These are phyloP conservation scores for Candida pseudofarinosa DNA, from an alignment of 805 yeast genomes.

Conservation along the genomic window DNA sequence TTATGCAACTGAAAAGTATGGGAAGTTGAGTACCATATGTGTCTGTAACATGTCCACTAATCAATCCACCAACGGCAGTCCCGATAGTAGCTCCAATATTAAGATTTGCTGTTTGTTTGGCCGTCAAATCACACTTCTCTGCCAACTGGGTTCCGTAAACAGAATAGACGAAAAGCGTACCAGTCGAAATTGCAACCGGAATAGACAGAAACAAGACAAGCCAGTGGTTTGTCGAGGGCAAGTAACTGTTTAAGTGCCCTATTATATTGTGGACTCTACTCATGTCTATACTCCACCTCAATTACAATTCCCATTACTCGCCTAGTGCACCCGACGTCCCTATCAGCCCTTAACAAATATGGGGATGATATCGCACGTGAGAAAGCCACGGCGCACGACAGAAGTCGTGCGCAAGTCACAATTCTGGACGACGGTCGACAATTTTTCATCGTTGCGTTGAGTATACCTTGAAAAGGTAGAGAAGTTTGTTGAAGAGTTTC, in stretches of 20 bases:
- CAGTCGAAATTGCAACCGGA: constrained; percentile 31
- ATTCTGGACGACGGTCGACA: constrained; percentile 11
- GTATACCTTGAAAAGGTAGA: background rate
- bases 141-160: constrained; percentile 31
- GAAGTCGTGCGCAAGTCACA: background rate
- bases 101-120: constrained; percentile 27
- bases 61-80: constrained; percentile 28
- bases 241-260: constrained; percentile 12
- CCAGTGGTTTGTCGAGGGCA: constrained; percentile 26
- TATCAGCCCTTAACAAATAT: background rate
- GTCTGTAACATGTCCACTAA: constrained; percentile 31
- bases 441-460: constrained; percentile 8
- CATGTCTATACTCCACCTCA: background rate
- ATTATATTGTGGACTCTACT: background rate
- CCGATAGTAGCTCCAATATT: constrained; percentile 30
- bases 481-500: background rate
- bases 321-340: background rate
- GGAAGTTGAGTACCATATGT: constrained; percentile 32
- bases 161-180: constrained; percentile 32
- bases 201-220: constrained; percentile 20
- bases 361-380: background rate
- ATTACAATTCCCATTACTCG: background rate
- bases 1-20: constrained; percentile 21
- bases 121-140: constrained; percentile 22
- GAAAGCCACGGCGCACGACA: background rate